Conservation (phyloP, 2,329 filamentous ascomycete genomes). For the Fusarium concolor region DNA sequence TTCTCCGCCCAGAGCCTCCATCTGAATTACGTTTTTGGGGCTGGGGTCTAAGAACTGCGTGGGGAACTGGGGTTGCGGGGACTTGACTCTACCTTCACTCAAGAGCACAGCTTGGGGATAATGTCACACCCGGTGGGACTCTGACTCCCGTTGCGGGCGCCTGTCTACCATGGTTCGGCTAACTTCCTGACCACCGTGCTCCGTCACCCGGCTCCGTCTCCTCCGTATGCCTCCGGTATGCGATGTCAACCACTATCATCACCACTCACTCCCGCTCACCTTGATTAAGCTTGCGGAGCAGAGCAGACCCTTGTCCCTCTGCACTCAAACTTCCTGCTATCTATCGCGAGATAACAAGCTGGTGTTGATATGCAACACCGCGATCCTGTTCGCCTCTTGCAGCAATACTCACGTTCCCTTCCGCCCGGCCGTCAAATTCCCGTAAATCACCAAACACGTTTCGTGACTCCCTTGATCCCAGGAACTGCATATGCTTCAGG, state of each 20-base stretch:
- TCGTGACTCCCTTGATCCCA: slow-evolving; percentile 17
- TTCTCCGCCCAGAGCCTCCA: slow-evolving; percentile 41
- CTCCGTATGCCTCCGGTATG: slow-evolving; percentile 37
- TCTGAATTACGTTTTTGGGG: slow-evolving; percentile 43
- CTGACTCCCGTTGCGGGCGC: slow-evolving; percentile 39
- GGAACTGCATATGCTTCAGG: slow-evolving; percentile 6
- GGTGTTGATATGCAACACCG: background rate
- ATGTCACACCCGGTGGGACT: slow-evolving; percentile 20
- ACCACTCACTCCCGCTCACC: slow-evolving; percentile 4
- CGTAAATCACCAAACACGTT: slow-evolving; percentile 21
- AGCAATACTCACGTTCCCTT: slow-evolving; percentile 4
- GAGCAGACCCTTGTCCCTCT: background rate
- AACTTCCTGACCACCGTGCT: slow-evolving; percentile 45
- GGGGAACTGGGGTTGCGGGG: slow-evolving; percentile 36
- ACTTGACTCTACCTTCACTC: background rate
- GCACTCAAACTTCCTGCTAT: background rate
- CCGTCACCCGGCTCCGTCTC: slow-evolving; percentile 36
- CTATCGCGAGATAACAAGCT: slow-evolving; percentile 17
- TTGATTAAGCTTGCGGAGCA: slow-evolving; percentile 7
- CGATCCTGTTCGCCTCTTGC: slow-evolving; percentile 22
- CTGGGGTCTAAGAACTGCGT: slow-evolving; percentile 38
- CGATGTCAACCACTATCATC: slow-evolving; percentile 7
- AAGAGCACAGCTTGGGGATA: slow-evolving; percentile 6
- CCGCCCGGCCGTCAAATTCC: slow-evolving; percentile 21
- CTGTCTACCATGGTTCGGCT: slow-evolving; percentile 40